Conservation (phyloP, 805 yeast species). For the Cyberlindnera subsufficiens region DNA sequence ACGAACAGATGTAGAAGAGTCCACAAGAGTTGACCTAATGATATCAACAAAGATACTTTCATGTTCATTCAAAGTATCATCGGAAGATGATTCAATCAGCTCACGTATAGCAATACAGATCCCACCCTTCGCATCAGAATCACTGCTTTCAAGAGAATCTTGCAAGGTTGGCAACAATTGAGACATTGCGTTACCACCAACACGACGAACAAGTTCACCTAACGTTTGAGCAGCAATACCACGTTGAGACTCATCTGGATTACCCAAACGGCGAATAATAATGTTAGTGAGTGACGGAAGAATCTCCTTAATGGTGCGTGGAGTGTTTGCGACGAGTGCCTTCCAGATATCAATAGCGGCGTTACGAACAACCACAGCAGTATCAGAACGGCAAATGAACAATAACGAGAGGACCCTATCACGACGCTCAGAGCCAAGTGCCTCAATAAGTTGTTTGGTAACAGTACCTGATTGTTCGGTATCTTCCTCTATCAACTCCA, state of each 20-base stretch:
- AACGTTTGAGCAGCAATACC: conserved; percentile 87
- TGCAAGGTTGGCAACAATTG: conserved; percentile 83
- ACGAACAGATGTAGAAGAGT: conserved; percentile 66
- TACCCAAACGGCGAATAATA: conserved; percentile 78
- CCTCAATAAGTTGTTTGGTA: conserved; percentile 60
- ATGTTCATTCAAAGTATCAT: conserved; percentile 54
- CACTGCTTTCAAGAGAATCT: conserved; percentile 50
- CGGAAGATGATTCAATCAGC: conserved; percentile 67
- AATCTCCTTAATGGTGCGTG: conserved; percentile 88
- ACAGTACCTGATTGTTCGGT: conserved; percentile 43
- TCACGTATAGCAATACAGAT: conserved; percentile 91
- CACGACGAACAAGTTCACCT: conserved; percentile 92
- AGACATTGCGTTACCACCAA: conserved; percentile 80
- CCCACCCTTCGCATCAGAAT: conserved; percentile 90
- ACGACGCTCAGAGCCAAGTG: conserved; percentile 83
- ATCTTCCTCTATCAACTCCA: conserved; percentile 57
- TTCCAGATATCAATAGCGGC: conserved; percentile 96
- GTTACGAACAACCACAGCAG: conserved; percentile 77
- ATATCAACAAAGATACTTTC: conserved; percentile 68
- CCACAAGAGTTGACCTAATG: conserved; percentile 74
- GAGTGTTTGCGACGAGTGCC: conserved; percentile 92
- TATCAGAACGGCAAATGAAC: conserved; percentile 91
- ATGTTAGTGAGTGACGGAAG: conserved; percentile 75
- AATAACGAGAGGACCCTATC: conserved; percentile 80
- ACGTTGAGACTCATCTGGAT: conserved; percentile 73